phyloP scores from a whole-genome alignment of 116 monocot genomes.

The Iris pallida region DNA sequence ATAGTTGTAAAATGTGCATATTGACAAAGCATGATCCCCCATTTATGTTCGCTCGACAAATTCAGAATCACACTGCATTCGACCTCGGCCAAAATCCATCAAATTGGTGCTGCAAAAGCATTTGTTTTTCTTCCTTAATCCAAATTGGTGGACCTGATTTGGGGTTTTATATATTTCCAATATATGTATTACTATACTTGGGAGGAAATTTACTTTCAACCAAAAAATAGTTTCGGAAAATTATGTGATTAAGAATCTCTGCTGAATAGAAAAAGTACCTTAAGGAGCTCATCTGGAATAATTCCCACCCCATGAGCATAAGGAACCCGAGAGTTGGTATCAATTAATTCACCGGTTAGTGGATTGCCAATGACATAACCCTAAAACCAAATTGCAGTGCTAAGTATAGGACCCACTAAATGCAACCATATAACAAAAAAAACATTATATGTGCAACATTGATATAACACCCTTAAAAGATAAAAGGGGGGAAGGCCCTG shows the following conservation, averaged over 20 bases:
- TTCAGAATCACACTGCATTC: not conserved
- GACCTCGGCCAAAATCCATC: not conserved
- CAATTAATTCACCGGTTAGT: constrained; percentile 10
- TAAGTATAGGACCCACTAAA: too few species aligned
- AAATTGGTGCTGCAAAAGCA: constrained; percentile 1
- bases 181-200: not conserved
- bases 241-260: not conserved
- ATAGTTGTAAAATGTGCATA: not conserved
- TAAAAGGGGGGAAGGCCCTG: too few species aligned
- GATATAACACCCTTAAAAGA: too few species aligned
- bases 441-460: too few species aligned
- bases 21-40: too few species aligned
- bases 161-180: not conserved
- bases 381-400: not conserved
- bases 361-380: constrained; percentile 18
- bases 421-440: too few species aligned
- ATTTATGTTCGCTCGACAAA: not conserved
- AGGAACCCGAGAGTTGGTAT: constrained; percentile 1
- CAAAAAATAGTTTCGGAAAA: not conserved
- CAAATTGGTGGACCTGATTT: not conserved
- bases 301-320: constrained; percentile 23
- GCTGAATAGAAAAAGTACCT: constrained; percentile 14
- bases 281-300: constrained; percentile 10
- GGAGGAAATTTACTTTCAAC: not conserved
- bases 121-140: not conserved